These are phyloP conservation scores for Cladosporium sp. DNA, from an alignment of 2,329 filamentous ascomycete genomes.

Conservation along the genomic window DNA sequence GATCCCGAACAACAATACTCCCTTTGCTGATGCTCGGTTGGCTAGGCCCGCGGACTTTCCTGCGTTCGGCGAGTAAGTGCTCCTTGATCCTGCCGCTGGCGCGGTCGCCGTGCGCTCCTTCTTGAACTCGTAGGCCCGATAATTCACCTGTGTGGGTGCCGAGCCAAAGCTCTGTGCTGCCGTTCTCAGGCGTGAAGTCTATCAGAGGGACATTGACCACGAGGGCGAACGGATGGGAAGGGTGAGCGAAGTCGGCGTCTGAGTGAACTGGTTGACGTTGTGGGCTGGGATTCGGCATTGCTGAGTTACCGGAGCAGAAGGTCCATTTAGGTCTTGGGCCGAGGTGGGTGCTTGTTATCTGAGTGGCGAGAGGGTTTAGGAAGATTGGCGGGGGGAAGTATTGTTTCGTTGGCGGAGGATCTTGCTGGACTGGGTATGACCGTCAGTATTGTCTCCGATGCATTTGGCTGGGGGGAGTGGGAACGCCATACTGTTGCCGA, in stretches of 20 bases:
- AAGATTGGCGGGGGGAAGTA: conserved; percentile 54
- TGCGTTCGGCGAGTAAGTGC: conserved; percentile 43
- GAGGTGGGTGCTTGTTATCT: conserved; percentile 57
- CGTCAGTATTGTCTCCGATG: not conserved
- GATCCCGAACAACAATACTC: conserved; percentile 51
- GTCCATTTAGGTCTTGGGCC: conserved; percentile 58
- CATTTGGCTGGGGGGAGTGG: not conserved
- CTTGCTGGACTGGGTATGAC: not conserved
- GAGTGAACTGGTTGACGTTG: conserved; percentile 58
- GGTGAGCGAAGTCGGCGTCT: conserved; percentile 61
- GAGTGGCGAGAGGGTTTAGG: conserved; percentile 56
- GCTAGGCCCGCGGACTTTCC: conserved; percentile 43
- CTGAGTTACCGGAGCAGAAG: conserved; percentile 60
- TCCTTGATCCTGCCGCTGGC: conserved; percentile 54
- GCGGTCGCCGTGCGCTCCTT: conserved; percentile 54
- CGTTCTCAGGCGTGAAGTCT: conserved; percentile 54
- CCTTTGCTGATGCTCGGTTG: conserved; percentile 58
- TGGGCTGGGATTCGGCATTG: conserved; percentile 45
- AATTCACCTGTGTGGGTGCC: conserved; percentile 49
- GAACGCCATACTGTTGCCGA: conserved; percentile 37
- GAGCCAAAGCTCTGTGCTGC: conserved; percentile 60
- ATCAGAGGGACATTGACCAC: conserved; percentile 57
- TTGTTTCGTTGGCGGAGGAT: not conserved
- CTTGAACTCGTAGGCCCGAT: conserved; percentile 43
- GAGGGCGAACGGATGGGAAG: conserved; percentile 55